Percentiles rank a stretch among this genome's conserved stretches.
Evolutionary conservation across 192 early-diverging fungal species (phyloP).

Genomic region (Helicostylum pulchrum): DNA sequence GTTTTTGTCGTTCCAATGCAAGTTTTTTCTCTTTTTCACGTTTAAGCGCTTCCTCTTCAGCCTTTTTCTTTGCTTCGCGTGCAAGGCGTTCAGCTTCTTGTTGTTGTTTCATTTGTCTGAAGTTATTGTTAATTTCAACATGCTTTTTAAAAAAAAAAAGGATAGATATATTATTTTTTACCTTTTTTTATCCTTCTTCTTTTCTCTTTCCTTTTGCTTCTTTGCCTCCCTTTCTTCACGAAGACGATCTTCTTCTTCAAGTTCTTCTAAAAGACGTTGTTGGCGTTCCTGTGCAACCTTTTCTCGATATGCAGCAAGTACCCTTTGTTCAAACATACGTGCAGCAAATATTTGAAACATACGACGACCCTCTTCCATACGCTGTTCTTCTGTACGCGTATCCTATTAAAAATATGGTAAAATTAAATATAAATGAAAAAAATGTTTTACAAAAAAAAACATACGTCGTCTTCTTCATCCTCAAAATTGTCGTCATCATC

Average conservation of each 20-base stretch:
- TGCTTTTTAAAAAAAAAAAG: not conserved
- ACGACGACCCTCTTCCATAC: conserved; percentile 87
- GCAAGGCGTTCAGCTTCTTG: conserved; percentile 55
- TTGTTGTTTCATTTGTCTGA: conserved; percentile 65
- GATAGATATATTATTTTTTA: conserved; percentile 21
- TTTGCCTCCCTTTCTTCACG: conserved; percentile 55
- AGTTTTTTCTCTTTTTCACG: conserved; percentile 55
- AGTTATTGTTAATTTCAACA: conserved; percentile 7
- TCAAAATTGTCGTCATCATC: conserved; percentile 56
- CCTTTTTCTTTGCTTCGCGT: conserved; percentile 49
- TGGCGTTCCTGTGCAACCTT: conserved; percentile 90
- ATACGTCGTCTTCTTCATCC: conserved; percentile 55
- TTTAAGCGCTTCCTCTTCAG: conserved; percentile 54
- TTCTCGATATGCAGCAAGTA: conserved; percentile 90
- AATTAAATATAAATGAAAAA: not conserved
- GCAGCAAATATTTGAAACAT: conserved; percentile 97
- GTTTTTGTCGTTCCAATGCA: conserved; percentile 58
- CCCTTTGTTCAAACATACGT: conserved; percentile 96
- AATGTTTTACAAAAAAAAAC: not conserved
- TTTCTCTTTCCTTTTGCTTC: conserved; percentile 64
- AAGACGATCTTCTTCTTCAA: conserved; percentile 80
- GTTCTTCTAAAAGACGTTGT: conserved; percentile 79
- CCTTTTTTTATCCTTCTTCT: conserved; percentile 76
- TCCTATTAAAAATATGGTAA: conserved; percentile 45
- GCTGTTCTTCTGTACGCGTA: conserved; percentile 75